Base-by-base conservation (phyloP, 306 rosid genomes). In the Cicer cuneatum region DNA sequence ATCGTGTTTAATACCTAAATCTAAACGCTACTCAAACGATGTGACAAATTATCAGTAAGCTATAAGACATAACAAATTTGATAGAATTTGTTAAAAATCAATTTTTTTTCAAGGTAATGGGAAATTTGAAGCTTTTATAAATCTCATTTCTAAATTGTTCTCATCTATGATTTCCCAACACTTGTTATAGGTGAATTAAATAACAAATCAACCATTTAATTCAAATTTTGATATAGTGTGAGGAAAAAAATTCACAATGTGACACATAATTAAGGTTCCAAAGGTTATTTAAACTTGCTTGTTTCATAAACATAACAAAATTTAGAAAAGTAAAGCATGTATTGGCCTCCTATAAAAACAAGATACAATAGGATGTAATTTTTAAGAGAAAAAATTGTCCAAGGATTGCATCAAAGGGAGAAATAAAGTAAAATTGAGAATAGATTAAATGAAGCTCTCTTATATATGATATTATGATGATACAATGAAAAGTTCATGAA, bases 401-500 rank as follows among this genome's bases (percentile, higher is more conserved):
- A 42, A 2, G 2, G 4, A 24, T 2, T 24, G 33, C 33, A 24
- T 24, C 33, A 24, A 24, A 24, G 33, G 33, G 47, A 42, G 47
- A 42, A 9, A 9, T 9, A 2, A 7, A 7, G 47, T 10, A 9
- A 7, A 9, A 7, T 42, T 42, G 47, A 42, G 10, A 42, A 42
- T 42, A 42, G 47, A 42, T 42, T 42, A 7, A 42, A 42, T 42
- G 47, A 42, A 42, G 8, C 11, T 42, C 1, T 7, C 47, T 7
- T 7, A 12, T 4, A 2, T 46, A 12, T 12, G 1, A 47, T 13
- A 2, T 7, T 47, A 43, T 35, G 11, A 64, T 19, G 74, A 72
- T 74, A n/a, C 62, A 49, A 52, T 39, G 2, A 37, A 49, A 69
- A 74, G 45, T 12, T 69, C 60, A 64, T 33, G 63, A 48, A 38